Conservation (phyloP, 345 rosid genomes). For the Populus deltoides region DNA sequence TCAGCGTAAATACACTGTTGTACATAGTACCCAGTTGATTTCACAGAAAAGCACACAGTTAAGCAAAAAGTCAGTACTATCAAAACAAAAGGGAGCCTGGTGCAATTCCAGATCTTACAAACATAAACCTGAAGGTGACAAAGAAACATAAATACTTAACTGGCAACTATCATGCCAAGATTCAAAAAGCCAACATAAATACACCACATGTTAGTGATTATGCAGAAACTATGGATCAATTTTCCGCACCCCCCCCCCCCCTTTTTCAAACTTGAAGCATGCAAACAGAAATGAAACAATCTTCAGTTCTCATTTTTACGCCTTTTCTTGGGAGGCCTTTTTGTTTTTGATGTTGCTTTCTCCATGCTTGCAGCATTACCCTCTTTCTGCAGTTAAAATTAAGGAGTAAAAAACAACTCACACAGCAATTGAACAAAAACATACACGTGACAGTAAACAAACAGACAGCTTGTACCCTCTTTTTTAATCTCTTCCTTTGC, state of each 20-base stretch:
- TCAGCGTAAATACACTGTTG: not conserved
- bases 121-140: not conserved
- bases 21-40: not conserved
- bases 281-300: not conserved
- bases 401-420: not conserved
- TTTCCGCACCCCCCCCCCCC: not conserved
- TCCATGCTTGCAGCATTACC: slow-evolving; percentile 16
- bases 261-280: not conserved
- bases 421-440: not conserved
- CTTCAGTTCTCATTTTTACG: slow-evolving; percentile 32
- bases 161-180: not conserved
- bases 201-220: not conserved
- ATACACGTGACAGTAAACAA: not conserved
- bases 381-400: slow-evolving; percentile 23
- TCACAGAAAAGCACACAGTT: not conserved
- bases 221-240: not conserved
- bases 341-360: slow-evolving; percentile 18
- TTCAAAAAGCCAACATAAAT: not conserved
- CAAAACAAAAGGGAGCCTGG: not conserved
- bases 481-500: slow-evolving; percentile 32
- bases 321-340: slow-evolving; percentile 37
- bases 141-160: not conserved
- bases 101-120: not conserved
- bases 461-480: slow-evolving; percentile 27
- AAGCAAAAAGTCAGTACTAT: not conserved